These are phyloP conservation scores for Dryas drummondii DNA, from an alignment of 306 rosid genomes.

Conservation along the genomic window DNA sequence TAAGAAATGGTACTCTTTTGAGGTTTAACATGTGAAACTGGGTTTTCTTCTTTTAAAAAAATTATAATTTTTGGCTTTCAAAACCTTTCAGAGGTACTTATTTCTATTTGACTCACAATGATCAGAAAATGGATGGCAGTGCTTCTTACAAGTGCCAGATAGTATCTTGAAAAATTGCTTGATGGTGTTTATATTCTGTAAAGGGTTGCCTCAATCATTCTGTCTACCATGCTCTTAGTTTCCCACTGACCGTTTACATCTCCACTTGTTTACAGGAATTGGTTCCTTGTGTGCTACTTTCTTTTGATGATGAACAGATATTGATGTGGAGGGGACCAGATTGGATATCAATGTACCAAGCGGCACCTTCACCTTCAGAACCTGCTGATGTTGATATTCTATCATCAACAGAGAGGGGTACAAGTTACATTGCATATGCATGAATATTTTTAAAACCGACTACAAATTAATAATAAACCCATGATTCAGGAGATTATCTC, in stretches of 20 bases:
- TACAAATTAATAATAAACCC: not conserved
- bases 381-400: slow-evolving; percentile 31
- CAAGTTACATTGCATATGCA: slow-evolving; percentile 14
- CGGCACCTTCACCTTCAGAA: slow-evolving; percentile 35
- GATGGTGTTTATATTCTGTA: slow-evolving; percentile 3
- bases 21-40: not conserved
- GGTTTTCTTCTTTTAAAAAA: not conserved
- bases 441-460: not conserved
- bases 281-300: slow-evolving; percentile 92
- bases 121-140: not conserved
- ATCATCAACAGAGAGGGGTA: slow-evolving; percentile 12
- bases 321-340: slow-evolving; percentile 83
- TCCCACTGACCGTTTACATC: slow-evolving; percentile 23
- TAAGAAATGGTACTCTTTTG: not conserved
- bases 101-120: too few species aligned
- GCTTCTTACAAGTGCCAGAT: not conserved
- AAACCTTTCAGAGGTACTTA: not conserved
- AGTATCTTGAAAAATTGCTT: not conserved
- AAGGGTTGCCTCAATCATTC: slow-evolving; percentile 24
- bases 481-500: not conserved
- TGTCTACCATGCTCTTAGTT: not conserved
- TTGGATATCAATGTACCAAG: slow-evolving; percentile 62
- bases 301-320: slow-evolving; percentile 85
- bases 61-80: not conserved
- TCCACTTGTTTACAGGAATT: slow-evolving; percentile 61